Evolutionary conservation across 2,329 filamentous ascomycete species (phyloP), one percentile per base, ranked within the genome.

Genomic region (Fusarium pseudoanthophilum): DNA sequence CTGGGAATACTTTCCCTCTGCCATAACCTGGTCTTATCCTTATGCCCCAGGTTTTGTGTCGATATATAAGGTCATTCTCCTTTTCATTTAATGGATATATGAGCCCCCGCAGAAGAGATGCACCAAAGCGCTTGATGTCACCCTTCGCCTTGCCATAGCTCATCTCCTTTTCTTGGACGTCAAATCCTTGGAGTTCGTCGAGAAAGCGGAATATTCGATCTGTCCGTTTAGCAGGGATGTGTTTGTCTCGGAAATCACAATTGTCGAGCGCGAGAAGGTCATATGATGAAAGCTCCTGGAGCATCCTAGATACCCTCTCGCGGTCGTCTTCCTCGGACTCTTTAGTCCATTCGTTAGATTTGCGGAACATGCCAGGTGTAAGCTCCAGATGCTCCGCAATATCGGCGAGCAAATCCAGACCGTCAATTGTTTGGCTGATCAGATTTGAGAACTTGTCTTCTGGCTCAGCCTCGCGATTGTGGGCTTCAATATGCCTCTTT

Each of bases 91-190:
- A 42, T 30, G 72, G 65, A 32, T 60, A 43, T 24, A 78, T 71
- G 10, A 70, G 48, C 13, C 60, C 43, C 30, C 48, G 24, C 24
- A 78, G 42, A 18, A 78, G 48, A 14, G 72, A 78, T 20, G 76
- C 66, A 8, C 75, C 75, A n/a, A 78, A 63, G 11, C 76, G 75
- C 59, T 75, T 78, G 18, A 78, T 53, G 42, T 78, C 76, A 1
- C 75, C 69, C 37, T 60, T 69, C 46, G 72, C 76, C 48, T 71
- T 49, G 4, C 75, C 75, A 4, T 59, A 36, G 10, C 46, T 71
- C 51, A 39, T 55, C 24, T 55, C 51, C 26, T 39, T 37, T 63
- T 43, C 10, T 62, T 57, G 14, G 34, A 43, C 7, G 16, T 32
- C 28, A 43, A 69, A 74, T 11, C 67, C 69, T 49, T 78, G 76